Base-by-base conservation (phyloP, 352 stramenopile genomes). In the Phytophthora foliorum region DNA sequence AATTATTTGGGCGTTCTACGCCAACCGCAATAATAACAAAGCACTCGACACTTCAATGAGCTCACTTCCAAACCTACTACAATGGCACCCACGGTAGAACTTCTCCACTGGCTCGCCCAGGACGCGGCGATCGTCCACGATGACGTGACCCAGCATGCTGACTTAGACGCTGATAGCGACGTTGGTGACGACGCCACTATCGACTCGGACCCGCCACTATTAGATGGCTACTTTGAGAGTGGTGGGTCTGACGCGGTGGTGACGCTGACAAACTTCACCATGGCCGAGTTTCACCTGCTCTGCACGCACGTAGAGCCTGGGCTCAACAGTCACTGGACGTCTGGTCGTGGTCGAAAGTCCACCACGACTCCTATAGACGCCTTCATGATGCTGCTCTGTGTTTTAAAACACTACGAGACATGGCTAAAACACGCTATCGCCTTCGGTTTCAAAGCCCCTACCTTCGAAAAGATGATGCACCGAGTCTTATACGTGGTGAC, bases 391-490 rank as follows among this genome's bases (percentile, higher is more conserved):
- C n/a, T 45, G 1, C 13, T 66, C 1, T 53, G n/a, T 14, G 36
- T 66, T 10, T 25, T 53, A 2, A 66, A 66, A 25, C 57, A 58
- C 25, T 46, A 58, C 19, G 25, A 42, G 17, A 58, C 46, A 7
- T 65, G 57, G 25, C 57, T 51, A 44, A 65, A 65, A 25, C 46
- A 65, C n/a, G 17, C 34, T 4, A 13, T 57, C 1, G 46, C 51
- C 22, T 57, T 65, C 14, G 45, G 46, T 1, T 57, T 36, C 19
- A 56, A 57, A 25, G 24, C 34, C 2, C 34, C 0, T 29, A 56
- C 56, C 9, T 64, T 64, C n/a, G 57, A 64, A 17, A 57, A 64
- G 24, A 51, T 50, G 45, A 64, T 56, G 46, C 22, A 57, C 42
- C 44, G 25, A 5, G 45, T 57, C 4, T 32, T 56, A 2, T 21